These are phyloP conservation scores for Amanita rimosa DNA, from an alignment of 768 basidiomycete species.

Conservation along the genomic window DNA sequence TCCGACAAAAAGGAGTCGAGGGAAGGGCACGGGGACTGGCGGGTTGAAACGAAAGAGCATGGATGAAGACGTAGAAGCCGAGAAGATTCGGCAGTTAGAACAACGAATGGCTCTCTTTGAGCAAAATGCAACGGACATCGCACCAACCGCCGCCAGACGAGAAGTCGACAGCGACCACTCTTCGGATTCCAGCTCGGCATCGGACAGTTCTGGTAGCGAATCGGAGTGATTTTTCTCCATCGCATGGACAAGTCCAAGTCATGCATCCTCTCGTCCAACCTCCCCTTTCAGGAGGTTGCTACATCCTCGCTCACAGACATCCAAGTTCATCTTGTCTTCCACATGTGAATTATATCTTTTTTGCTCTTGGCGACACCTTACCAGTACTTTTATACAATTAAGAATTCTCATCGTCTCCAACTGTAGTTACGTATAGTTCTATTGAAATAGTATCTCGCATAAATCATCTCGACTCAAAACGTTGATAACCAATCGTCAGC, in stretches of 20 bases:
- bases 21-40: constrained; percentile 80
- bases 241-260: constrained; percentile 11
- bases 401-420: constrained; percentile 13
- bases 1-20: constrained; percentile 53
- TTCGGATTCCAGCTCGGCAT: constrained; percentile 70
- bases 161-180: constrained; percentile 61
- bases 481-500: no score
- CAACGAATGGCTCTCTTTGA: constrained; percentile 82
- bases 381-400: constrained; percentile 3
- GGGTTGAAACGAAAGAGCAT: constrained; percentile 91
- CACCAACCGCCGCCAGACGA: constrained; percentile 23
- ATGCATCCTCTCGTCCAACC: constrained; percentile 7
- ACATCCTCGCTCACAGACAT: neutral
- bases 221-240: constrained; percentile 45
- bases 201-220: constrained; percentile 71
- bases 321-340: constrained; percentile 1
- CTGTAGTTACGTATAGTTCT: constrained; percentile 35
- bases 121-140: constrained; percentile 23
- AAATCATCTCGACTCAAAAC: constrained; percentile 4
- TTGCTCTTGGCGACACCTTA: constrained; percentile 6
- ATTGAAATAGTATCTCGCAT: constrained; percentile 24
- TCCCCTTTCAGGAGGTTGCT: neutral
- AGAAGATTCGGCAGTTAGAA: constrained; percentile 89
- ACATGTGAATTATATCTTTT: neutral
- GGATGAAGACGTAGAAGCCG: constrained; percentile 94